Evolutionary conservation across 345 rosid genomes (phyloP), one percentile per base, ranked within the genome.

Genomic region (Rhodomyrtus tomentosa): DNA sequence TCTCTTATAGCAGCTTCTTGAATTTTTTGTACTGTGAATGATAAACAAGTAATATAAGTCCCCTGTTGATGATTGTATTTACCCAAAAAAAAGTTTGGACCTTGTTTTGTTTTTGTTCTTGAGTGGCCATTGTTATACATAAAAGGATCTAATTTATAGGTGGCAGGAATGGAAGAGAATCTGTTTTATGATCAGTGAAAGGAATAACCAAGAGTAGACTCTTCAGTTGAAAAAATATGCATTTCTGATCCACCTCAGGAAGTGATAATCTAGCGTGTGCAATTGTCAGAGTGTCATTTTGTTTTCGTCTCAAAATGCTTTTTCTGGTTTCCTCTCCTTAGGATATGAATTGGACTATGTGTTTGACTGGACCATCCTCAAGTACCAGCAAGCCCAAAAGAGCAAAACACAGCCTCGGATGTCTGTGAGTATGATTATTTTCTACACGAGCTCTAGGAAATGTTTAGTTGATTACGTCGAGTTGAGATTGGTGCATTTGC

Each of bases 321-420:
- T 52, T 25, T 84, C 50, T 36, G 45, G 36, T 32, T 74, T 72
- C n/a, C 20, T 50, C 14, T 48, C 88, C 79, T 83, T 91, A 97
- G 99, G 98, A 80, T 95, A 91, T 89, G 94, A 93, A 82, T 90
- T 94, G 84, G 98, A 97, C 89, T 93, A 90, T 87, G 90, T 95
- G 54, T 97, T 94, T 93, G 99, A 97, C 89, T 97, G 99, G 99
- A 95, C 99, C 25, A 92, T 95, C 84, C 92, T 95, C 55, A 95
- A 97, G 95, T 92, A 95, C 89, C 98, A 95, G 89, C 93, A 94
- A 88, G 88, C 97, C 22, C 95, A 93, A 85, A 96, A 91, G 89
- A 84, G 81, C 85, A 92, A 90, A 92, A 87, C 90, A 88, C 98
- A 92, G 87, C 90, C 93, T 88, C 94, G 90, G 85, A 82, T 85